Percentiles rank a stretch among this genome's conserved stretches.
Conservation (phyloP, 306 rosid genomes). For the Cucurbita moschata region DNA sequence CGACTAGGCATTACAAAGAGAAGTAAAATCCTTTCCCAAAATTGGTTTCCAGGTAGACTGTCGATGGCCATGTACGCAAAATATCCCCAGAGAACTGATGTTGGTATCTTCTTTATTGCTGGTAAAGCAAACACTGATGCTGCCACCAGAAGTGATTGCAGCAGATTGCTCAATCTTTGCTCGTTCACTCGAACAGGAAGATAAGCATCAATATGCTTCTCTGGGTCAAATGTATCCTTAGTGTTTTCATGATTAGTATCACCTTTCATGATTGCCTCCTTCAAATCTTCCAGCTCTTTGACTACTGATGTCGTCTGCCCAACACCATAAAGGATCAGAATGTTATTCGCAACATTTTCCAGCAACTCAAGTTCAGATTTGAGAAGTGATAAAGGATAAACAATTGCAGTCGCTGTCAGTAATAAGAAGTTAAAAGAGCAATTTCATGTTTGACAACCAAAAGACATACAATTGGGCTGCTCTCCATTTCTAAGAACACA, state of each 20-base stretch:
- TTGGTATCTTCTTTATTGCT: slow-evolving; percentile 55
- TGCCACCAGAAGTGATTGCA: slow-evolving; percentile 70
- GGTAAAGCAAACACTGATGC: slow-evolving; percentile 65
- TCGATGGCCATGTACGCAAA: slow-evolving; percentile 89
- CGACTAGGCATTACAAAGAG: slow-evolving; percentile 55
- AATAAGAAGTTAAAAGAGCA: not conserved
- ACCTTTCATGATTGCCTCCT: slow-evolving; percentile 48
- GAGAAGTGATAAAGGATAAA: not conserved
- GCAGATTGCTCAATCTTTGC: slow-evolving; percentile 78
- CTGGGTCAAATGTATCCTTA: slow-evolving; percentile 47
- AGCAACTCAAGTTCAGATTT: not conserved
- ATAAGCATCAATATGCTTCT: slow-evolving; percentile 54
- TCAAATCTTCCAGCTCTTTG: slow-evolving; percentile 62
- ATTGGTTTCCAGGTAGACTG: slow-evolving; percentile 88
- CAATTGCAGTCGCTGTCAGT: not conserved
- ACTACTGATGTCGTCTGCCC: slow-evolving; percentile 34
- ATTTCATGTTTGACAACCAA: not conserved
- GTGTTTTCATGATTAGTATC: slow-evolving; percentile 19
- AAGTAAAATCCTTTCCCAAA: slow-evolving; percentile 67
- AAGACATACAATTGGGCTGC: slow-evolving; percentile 26
- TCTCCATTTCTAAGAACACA: slow-evolving; percentile 72
- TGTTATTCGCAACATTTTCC: not conserved
- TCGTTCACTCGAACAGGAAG: slow-evolving; percentile 79
- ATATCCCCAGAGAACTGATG: slow-evolving; percentile 86
- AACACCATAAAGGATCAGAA: slow-evolving; percentile 8